Evolutionary conservation across 805 yeast genomes (phyloP).

Genomic region (Myxozyma mucilagina): DNA sequence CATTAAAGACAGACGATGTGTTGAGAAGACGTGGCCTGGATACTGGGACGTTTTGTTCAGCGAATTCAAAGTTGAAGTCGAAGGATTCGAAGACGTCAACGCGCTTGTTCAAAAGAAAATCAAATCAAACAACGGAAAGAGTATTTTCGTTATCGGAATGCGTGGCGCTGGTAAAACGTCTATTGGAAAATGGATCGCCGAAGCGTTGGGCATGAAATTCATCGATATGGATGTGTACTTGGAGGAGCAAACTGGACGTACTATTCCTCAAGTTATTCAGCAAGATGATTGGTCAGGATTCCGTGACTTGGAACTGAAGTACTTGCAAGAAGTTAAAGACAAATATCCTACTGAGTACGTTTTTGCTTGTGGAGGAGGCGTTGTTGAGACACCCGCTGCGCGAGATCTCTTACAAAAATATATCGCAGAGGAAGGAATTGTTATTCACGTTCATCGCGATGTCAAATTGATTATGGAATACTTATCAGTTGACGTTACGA

Average conservation of each 20-base stretch:
- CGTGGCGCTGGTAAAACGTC: conserved; percentile 96
- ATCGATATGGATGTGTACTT: conserved; percentile 76
- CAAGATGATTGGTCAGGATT: conserved; percentile 86
- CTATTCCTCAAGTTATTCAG: conserved; percentile 50
- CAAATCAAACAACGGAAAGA: conserved; percentile 24
- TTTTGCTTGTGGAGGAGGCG: conserved; percentile 95
- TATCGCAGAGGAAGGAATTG: conserved; percentile 65
- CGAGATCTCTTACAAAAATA: conserved; percentile 63
- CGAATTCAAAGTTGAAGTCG: conserved; percentile 60
- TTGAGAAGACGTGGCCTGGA: conserved; percentile 99
- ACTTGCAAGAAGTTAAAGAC: conserved; percentile 54
- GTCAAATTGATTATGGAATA: conserved; percentile 75
- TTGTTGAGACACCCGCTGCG: conserved; percentile 75
- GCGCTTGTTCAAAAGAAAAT: conserved; percentile 23
- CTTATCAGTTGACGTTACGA: conserved; percentile 70
- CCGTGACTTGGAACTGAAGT: conserved; percentile 62
- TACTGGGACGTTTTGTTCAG: conserved; percentile 96
- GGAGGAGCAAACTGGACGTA: conserved; percentile 52
- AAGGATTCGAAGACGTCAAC: conserved; percentile 52
- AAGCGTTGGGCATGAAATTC: conserved; percentile 62
- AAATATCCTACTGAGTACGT: conserved; percentile 56
- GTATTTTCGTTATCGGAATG: conserved; percentile 70
- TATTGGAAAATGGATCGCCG: conserved; percentile 75
- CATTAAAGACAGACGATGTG: conserved; percentile 84
- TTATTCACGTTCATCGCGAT: conserved; percentile 87